These are phyloP conservation scores for Albatrellus ellisii DNA, from an alignment of 768 basidiomycete species.

Conservation along the genomic window DNA sequence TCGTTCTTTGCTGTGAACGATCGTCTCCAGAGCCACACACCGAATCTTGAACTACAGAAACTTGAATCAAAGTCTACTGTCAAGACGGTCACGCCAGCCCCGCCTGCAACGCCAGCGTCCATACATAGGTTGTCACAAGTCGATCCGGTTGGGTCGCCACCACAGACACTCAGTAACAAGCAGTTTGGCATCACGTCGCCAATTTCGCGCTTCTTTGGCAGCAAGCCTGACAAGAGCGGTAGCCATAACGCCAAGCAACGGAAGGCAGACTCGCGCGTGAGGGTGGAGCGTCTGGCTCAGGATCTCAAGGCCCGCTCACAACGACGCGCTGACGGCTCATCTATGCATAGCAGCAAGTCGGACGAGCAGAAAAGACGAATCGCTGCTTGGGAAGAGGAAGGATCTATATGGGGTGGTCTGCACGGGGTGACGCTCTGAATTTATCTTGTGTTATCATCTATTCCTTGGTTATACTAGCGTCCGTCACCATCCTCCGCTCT, in stretches of 20 bases:
- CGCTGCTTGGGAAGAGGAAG: constrained; percentile 11
- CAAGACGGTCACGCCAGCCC: neutral
- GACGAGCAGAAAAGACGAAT: neutral
- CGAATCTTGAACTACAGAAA: neutral
- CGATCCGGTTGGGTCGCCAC: neutral
- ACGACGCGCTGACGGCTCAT: constrained; percentile 16
- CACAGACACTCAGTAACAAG: constrained; percentile 15
- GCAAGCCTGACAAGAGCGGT: neutral
- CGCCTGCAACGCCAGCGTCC: neutral
- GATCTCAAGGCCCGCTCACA: constrained; percentile 28
- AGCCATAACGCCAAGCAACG: constrained; percentile 2
- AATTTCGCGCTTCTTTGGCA: neutral
- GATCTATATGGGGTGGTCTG: constrained; percentile 13
- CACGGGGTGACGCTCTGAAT: neutral
- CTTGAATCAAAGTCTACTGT: neutral
- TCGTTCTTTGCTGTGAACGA: neutral
- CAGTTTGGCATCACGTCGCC: neutral
- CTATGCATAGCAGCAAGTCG: neutral
- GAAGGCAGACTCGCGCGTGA: constrained; percentile 23
- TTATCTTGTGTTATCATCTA: neutral
- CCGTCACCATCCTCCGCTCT: too few relatives aligned
- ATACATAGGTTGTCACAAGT: too few relatives aligned
- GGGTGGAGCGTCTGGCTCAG: constrained; percentile 29
- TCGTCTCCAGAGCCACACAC: constrained; percentile 1
- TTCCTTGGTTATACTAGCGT: neutral